These are phyloP conservation scores for Entomortierella beljakovae DNA, from an alignment of 192 early-diverging fungal genomes.

Conservation along the genomic window DNA sequence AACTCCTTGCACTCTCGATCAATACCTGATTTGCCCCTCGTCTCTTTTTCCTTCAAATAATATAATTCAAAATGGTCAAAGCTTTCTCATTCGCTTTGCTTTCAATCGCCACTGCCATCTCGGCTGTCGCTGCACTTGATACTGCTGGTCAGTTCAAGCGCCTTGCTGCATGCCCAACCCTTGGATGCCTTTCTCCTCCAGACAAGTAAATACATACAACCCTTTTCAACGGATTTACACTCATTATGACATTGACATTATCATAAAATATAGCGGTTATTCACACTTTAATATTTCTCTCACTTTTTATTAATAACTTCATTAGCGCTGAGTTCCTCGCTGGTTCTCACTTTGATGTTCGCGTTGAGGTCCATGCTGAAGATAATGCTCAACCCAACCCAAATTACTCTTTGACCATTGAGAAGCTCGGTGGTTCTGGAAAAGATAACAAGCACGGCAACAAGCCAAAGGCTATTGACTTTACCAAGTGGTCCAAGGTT, in stretches of 20 bases:
- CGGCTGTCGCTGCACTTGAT: slow-evolving; percentile 46
- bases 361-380: slow-evolving; percentile 70
- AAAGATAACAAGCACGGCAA: slow-evolving; percentile 28
- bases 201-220: slow-evolving; percentile 45
- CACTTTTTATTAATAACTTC: background rate
- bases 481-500: slow-evolving; percentile 56
- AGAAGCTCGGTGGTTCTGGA: slow-evolving; percentile 38
- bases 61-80: slow-evolving; percentile 40
- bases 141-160: slow-evolving; percentile 60
- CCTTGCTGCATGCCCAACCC: slow-evolving; percentile 60
- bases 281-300: background rate
- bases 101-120: slow-evolving; percentile 42
- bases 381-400: slow-evolving; percentile 56
- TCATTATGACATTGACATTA: background rate
- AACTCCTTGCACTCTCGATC: slow-evolving; percentile 34
- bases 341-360: slow-evolving; percentile 69
- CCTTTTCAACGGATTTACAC: background rate
- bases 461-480: slow-evolving; percentile 49
- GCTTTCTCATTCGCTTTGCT: slow-evolving; percentile 41
- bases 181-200: slow-evolving; percentile 62
- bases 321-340: slow-evolving; percentile 66
- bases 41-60: background rate
- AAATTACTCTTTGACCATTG: slow-evolving; percentile 60
- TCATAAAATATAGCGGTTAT: slow-evolving; percentile 4
- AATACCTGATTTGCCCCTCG: background rate